Base-by-base conservation (phyloP, 176 grass and related monocot species). In the Dactylis glomerata region DNA sequence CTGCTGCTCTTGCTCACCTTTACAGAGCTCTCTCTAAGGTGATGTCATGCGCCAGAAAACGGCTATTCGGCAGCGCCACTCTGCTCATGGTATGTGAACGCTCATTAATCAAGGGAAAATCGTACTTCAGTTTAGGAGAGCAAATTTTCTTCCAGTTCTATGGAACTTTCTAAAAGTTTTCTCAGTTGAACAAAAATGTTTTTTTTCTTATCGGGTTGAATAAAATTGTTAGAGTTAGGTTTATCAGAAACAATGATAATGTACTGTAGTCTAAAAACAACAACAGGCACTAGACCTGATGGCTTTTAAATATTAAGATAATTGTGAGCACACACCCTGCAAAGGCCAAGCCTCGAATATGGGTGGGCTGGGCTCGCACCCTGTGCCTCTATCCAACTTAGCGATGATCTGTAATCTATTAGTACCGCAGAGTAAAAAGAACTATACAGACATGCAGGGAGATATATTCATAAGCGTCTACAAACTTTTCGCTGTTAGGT, bases 1-100 rank as follows among this genome's bases (percentile, higher is more conserved):
- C 75, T 44, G 84, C 75, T 57, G 84, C 84, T 55, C 76, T 86
- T 78, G 84, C 64, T 79, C 84, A 79, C 26, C 50, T 86, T 20
- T 86, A 71, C 47, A 77, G 44, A 62, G 33, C 36, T 58, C 76
- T 86, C 44, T 71, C 83, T n/a, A 22, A 8, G 3, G 49, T 12
- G 41, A 46, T 12, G 28, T 9, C 38, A 34, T 36, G 27, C 6
- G 15, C 54, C 28, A 62, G 10, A 63, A 75, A 36, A 74, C 75
- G 20, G 30, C 28, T 83, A 75, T 75, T 33, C 1, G 55, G 81
- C 41, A 83, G 69, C 44, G 41, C 68, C 0, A 19, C 69, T 83
- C 59, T 83, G 55, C 70, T 83, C 69, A 63, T 83, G 81, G 81
- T 83, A 83, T 50, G 81, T 59, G 17, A 61, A 64, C 8, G 13